Evolutionary conservation across 441 rosid species (phyloP).

Genomic region (Corymbia calophylla): DNA sequence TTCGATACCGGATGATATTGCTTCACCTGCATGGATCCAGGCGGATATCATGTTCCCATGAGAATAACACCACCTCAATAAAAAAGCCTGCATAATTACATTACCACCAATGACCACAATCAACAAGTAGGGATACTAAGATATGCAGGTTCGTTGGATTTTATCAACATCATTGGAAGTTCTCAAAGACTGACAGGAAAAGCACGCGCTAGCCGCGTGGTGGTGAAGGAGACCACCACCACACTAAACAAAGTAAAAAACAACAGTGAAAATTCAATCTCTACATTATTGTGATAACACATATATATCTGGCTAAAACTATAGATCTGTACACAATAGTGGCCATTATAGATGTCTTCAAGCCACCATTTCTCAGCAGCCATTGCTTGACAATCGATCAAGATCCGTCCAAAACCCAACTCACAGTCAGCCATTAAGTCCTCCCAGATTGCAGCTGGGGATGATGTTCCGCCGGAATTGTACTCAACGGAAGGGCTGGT

Average conservation of each 20-base stretch:
- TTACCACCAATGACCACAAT: not conserved
- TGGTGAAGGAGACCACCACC: not conserved
- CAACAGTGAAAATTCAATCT: not conserved
- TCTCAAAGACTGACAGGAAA: not conserved
- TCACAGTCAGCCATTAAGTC: constrained; percentile 1
- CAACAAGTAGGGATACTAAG: not conserved
- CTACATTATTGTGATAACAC: not conserved
- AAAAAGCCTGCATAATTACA: not conserved
- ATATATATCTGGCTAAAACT: not conserved
- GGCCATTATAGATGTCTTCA: not conserved
- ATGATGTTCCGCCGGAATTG: not conserved
- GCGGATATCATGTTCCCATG: not conserved
- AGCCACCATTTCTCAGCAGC: not conserved
- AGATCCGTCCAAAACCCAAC: not conserved
- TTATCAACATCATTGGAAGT: not conserved
- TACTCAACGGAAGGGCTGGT: constrained; percentile 6
- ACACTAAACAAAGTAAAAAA: not conserved
- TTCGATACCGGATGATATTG: not conserved
- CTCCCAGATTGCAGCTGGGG: constrained; percentile 25
- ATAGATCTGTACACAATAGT: not conserved
- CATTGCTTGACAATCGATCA: not conserved
- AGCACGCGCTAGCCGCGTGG: not conserved
- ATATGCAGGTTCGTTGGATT: not conserved
- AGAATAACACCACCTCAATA: not conserved
- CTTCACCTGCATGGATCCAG: not conserved